Percentiles rank a stretch among this genome's conserved stretches.
Evolutionary conservation across 2,329 filamentous ascomycete species (phyloP).

Genomic region (Aureobasidium sp.): DNA sequence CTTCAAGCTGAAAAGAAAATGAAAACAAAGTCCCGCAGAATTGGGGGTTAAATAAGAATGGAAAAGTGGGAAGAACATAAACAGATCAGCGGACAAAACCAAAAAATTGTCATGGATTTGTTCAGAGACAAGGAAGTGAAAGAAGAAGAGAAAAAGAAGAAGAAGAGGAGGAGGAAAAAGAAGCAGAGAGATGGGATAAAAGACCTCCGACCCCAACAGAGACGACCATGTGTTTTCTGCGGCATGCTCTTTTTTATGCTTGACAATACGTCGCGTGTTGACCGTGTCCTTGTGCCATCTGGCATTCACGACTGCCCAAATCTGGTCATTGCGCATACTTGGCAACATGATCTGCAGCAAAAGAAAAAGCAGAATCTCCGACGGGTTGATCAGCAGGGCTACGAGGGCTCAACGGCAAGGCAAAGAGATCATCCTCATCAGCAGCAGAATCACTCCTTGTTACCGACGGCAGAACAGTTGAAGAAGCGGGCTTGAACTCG

Average conservation of each 20-base stretch:
- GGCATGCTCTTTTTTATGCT: background rate
- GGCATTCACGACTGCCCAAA: background rate
- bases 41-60: too few species aligned
- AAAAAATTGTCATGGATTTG: too few species aligned
- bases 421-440: constrained; percentile 77
- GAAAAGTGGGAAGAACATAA: too few species aligned
- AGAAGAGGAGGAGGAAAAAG: background rate
- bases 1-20: too few species aligned
- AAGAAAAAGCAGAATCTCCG: background rate
- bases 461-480: constrained; percentile 23
- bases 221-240: too few species aligned
- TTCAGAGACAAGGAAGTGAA: background rate
- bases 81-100: too few species aligned
- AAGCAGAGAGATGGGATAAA: background rate
- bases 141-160: background rate
- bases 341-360: background rate
- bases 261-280: background rate
- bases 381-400: constrained; percentile 62
- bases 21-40: too few species aligned
- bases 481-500: constrained; percentile 23
- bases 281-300: background rate
- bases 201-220: background rate
- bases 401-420: constrained; percentile 74
- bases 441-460: constrained; percentile 22
- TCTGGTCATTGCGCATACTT: constrained; percentile 3